phyloP scores from a whole-genome alignment of 768 basidiomycete species.

The Cystobasidium ongulense region DNA sequence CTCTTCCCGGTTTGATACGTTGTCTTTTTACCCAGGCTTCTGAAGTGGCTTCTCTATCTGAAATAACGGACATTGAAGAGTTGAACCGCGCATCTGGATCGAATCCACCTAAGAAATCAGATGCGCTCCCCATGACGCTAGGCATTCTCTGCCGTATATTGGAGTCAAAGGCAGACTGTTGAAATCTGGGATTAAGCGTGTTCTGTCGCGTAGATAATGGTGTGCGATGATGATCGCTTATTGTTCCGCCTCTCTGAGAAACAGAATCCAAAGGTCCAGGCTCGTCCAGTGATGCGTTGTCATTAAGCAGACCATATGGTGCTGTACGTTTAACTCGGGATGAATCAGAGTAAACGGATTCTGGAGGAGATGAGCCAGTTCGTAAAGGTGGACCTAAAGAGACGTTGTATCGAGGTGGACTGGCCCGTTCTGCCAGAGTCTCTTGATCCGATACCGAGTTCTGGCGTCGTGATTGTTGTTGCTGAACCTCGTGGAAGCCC shows the following conservation, averaged over 20 bases:
- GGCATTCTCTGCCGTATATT: neutral
- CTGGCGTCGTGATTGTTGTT: neutral
- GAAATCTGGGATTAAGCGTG: neutral
- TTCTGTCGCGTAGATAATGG: neutral
- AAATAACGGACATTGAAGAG: slow-evolving; percentile 15
- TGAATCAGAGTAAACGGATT: neutral
- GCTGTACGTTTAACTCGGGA: neutral
- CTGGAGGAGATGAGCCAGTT: neutral
- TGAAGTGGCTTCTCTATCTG: slow-evolving; percentile 25
- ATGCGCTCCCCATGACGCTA: neutral
- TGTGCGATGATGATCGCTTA: neutral
- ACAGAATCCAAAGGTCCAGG: neutral
- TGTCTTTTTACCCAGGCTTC: slow-evolving; percentile 41
- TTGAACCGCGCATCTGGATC: neutral
- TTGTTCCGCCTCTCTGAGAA: neutral
- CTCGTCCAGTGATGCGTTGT: neutral
- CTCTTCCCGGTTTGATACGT: slow-evolving; percentile 37
- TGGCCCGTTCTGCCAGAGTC: neutral
- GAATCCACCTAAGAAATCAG: slow-evolving; percentile 1
- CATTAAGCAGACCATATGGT: neutral
- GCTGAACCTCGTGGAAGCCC: neutral
- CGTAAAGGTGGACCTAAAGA: neutral
- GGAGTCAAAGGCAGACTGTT: neutral
- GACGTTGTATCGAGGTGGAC: neutral
- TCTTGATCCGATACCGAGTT: neutral